Base-by-base conservation (phyloP, 225 moss, liverwort and hornwort species). In the Straminergon stramineum region DNA sequence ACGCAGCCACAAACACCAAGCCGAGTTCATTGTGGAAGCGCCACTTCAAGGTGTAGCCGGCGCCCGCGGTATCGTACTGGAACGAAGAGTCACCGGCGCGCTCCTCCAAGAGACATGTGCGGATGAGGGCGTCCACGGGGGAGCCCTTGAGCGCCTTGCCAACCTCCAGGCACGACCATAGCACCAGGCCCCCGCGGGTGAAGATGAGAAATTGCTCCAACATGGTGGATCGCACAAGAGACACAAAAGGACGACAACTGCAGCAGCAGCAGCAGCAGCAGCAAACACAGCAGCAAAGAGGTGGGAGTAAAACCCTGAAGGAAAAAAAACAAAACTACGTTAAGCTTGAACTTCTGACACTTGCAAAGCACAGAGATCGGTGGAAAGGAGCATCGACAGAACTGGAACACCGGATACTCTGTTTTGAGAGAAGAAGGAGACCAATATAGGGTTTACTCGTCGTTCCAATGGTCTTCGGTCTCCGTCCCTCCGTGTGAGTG, bases 11-110 rank as follows among this genome's bases (percentile, higher is more conserved):
- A 84, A 99, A 97, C 83, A 99, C 97, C 84, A 99, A 93, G 20
- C 97, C 97, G 48, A 99, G 97, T 89, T 99, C 97, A 90, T 99
- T 99, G 92, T 99, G 97, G 89, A 97, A 99, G 82, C 97, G 96
- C 99, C 99, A 99, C 89, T 99, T 99, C 89, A 99, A 94, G n/a
- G 97, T 99, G 89, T 99, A 99, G 65, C 94, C 96, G 43, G 96
- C 99, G 84, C 99, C 97, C 28, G 97, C 93, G 35, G 93, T 95
- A 83, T 99, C 97, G 63, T 99, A 97, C 88, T 99, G 99, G 81
- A 97, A 99, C 35, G 97, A 95, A 91, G 97, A 95, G 90, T 97
- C 96, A 51, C 99, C 99, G 66, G 95, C 97, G 76, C 97, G 92
- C 90, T 99, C 99, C 70, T 97, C 99, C 96, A 99, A 89, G 57